These are phyloP conservation scores for Pythium graminicola DNA, from an alignment of 352 stramenopile genomes.

Conservation along the genomic window DNA sequence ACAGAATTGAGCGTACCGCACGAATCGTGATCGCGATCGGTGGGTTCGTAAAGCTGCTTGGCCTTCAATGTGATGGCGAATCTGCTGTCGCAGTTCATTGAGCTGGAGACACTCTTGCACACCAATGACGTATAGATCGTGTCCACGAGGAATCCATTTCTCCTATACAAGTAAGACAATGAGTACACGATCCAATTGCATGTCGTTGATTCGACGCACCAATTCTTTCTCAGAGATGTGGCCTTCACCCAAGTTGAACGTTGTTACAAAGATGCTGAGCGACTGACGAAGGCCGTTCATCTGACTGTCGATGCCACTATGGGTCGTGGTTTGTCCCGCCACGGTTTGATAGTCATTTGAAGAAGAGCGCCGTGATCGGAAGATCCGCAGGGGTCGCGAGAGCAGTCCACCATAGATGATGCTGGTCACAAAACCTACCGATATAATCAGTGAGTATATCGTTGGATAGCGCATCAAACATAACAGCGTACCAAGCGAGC, in stretches of 20 bases:
- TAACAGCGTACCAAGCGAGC: constrained; percentile 27
- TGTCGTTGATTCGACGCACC: constrained; percentile 9
- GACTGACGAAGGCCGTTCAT: constrained; percentile 40
- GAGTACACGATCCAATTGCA: background rate
- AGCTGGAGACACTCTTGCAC: constrained; percentile 86
- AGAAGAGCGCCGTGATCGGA: constrained; percentile 5
- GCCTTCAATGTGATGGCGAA: constrained; percentile 61
- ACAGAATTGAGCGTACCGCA: constrained; percentile 43
- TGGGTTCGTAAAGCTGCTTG: constrained; percentile 18
- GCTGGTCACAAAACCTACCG: constrained; percentile 42
- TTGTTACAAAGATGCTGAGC: constrained; percentile 70
- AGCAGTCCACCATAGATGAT: constrained; percentile 44
- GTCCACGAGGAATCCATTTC: constrained; percentile 75
- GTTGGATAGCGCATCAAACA: background rate
- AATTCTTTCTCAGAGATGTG: constrained; percentile 43
- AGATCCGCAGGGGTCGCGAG: constrained; percentile 12
- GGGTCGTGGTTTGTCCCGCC: constrained; percentile 27
- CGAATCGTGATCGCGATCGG: constrained; percentile 22
- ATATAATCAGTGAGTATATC: background rate
- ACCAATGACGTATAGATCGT: constrained; percentile 85
- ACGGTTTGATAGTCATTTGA: constrained; percentile 32
- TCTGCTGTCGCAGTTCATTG: constrained; percentile 44
- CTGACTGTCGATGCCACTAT: constrained; percentile 6
- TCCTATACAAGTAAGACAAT: constrained; percentile 21
- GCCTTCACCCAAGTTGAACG: constrained; percentile 81